Evolutionary conservation across 225 moss, liverwort and hornwort species (phyloP), one percentile per base, ranked within the genome.

Genomic region (Antitrichia curtipendula): DNA sequence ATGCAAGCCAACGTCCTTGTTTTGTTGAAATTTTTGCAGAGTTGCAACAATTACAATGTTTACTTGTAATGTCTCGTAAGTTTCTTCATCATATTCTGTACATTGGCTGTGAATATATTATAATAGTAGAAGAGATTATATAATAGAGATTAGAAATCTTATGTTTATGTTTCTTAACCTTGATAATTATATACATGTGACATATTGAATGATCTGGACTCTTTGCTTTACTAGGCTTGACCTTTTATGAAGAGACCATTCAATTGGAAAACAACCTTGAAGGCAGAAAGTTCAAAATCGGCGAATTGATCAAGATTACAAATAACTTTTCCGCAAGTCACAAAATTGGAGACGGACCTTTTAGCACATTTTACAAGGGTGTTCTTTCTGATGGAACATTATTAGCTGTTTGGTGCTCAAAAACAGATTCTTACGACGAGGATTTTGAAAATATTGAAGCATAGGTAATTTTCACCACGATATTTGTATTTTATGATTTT

Each of bases 181-280:
- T 71, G 43, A 28, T 45, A 49, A 8, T 12, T 49, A 45, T 43
- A 16, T 16, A 28, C 10, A 28, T 27, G 28, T 28, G 28, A 28
- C 71, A 71, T 41, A 41, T 45, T 71, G 16, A 71, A 45, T 41
- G 45, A 45, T 28, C 16, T 71, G 3, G 16, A 16, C 6, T 71
- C 71, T 28, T 28, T 71, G 28, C 27, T 71, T 71, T 71, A 15
- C 28, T 45, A 28, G 43, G 43, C 43, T 3, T 71, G 16, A 41
- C 25, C 5, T 14, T 27, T 15, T 41, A 41, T 20, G 5, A 32
- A 34, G 19, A 36, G 36, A 65, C 5, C 19, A 36, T 66, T 71
- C 43, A 2, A 70, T 1, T 70, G 0, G 43, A 0, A 2, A n/a
- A n/a, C 22, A 25, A 41, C 25, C 1, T 14, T 25, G 3, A 8